Conservation (phyloP, 2,329 filamentous ascomycete genomes). For the Colletotrichum gigasporum region DNA sequence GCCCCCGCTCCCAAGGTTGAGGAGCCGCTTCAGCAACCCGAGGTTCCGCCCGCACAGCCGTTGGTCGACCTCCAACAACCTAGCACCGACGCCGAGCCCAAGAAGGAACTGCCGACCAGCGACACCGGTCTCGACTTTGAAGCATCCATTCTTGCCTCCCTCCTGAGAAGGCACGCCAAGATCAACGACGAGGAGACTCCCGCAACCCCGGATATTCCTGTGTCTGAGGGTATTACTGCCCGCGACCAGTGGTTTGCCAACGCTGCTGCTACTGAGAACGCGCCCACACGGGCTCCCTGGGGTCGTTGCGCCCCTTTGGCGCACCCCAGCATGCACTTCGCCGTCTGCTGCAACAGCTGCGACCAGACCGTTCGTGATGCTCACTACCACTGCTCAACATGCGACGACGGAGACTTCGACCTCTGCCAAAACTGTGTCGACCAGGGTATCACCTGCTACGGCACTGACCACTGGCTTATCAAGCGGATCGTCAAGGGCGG, state of each 20-base stretch:
- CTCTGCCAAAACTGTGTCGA: constrained; percentile 85
- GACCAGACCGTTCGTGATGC: constrained; percentile 79
- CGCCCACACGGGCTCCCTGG: constrained; percentile 8
- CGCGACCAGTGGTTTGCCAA: constrained; percentile 45
- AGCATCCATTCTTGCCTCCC: constrained; percentile 31
- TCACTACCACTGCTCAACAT: constrained; percentile 95
- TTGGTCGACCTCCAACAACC: constrained; percentile 38
- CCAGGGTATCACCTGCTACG: constrained; percentile 79
- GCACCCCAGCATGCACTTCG: constrained; percentile 63
- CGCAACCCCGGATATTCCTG: constrained; percentile 33
- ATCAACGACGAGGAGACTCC: constrained; percentile 20
- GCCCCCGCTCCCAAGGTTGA: constrained; percentile 34
- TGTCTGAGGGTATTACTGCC: constrained; percentile 37
- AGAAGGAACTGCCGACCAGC: constrained; percentile 28
- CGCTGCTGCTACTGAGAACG: constrained; percentile 9
- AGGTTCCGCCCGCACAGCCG: constrained; percentile 5
- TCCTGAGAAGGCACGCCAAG: constrained; percentile 31
- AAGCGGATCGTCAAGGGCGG: constrained; percentile 86
- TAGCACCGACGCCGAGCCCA: constrained; percentile 7
- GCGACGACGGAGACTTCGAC: constrained; percentile 93
- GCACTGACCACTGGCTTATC: constrained; percentile 89
- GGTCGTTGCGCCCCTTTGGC: constrained; percentile 22
- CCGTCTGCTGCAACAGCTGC: constrained; percentile 95
- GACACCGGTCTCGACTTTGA: constrained; percentile 33
- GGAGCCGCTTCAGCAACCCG: constrained; percentile 17